These are phyloP conservation scores for Sarcodon sp. DNA, from an alignment of 768 basidiomycete genomes.

Conservation along the genomic window DNA sequence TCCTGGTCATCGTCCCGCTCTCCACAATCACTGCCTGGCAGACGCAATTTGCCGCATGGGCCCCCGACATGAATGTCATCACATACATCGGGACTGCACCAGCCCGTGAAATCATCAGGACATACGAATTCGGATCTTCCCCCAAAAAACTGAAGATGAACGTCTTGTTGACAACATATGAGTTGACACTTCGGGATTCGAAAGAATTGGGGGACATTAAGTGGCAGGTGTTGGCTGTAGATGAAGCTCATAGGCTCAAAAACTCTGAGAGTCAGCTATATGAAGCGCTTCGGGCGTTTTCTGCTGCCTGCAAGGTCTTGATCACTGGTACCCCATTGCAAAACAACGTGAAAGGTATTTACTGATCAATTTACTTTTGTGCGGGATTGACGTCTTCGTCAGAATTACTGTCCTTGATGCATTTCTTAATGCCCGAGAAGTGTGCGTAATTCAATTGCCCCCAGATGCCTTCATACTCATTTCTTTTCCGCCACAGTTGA, in stretches of 20 bases:
- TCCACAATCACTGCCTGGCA: conserved; percentile 99
- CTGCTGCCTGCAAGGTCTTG: conserved; percentile 82
- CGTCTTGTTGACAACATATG: conserved; percentile 93
- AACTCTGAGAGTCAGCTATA: conserved; percentile 97
- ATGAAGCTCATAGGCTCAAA: conserved; percentile 97
- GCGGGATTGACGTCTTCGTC: conserved; percentile 4
- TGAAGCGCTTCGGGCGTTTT: conserved; percentile 84
- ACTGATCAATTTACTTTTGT: conserved; percentile 6
- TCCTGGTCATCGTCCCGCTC: conserved; percentile 93
- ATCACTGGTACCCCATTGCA: conserved; percentile 98
- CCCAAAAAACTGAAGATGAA: conserved; percentile 93
- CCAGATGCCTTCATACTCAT: neutral
- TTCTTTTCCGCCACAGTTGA: conserved; percentile 41
- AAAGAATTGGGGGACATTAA: conserved; percentile 87
- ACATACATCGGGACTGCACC: conserved; percentile 87
- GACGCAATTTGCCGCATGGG: conserved; percentile 87
- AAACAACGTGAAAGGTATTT: conserved; percentile 93
- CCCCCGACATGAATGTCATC: conserved; percentile 93
- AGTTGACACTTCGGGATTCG: conserved; percentile 82
- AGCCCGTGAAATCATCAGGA: conserved; percentile 84
- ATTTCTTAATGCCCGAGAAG: conserved; percentile 98
- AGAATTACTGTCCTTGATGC: conserved; percentile 97
- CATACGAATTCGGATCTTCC: conserved; percentile 83
- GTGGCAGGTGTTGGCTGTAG: conserved; percentile 94
- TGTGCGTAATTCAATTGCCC: conserved; percentile 37